These are phyloP conservation scores for Tulasnella sp. DNA, from an alignment of 768 basidiomycete genomes.

Conservation along the genomic window DNA sequence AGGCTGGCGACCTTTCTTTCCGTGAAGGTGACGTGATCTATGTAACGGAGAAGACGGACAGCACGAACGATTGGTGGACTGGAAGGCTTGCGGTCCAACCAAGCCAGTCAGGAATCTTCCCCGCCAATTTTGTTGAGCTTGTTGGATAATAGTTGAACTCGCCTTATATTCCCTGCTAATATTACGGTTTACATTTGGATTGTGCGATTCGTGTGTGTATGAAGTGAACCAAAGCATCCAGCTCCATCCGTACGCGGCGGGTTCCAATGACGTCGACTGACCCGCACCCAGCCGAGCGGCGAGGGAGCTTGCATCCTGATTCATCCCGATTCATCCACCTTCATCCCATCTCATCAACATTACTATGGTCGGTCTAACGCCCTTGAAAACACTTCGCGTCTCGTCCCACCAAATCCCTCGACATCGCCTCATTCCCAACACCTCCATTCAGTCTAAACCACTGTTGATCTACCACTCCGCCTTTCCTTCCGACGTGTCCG, in stretches of 20 bases:
- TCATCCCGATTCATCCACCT: not conserved
- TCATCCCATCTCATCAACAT: not conserved
- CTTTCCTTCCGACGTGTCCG: slow-evolving; percentile 27
- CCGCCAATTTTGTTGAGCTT: slow-evolving; percentile 20
- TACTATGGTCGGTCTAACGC: slow-evolving; percentile 25
- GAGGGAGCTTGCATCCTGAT: not conserved
- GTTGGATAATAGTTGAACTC: not conserved
- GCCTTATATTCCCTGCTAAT: not conserved
- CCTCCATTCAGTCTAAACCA: slow-evolving; percentile 32
- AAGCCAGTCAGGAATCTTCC: slow-evolving; percentile 16
- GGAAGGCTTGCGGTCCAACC: slow-evolving; percentile 5
- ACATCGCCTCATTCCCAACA: slow-evolving; percentile 34
- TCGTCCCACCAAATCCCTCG: slow-evolving; percentile 32
- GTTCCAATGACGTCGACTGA: not conserved
- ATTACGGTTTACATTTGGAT: not conserved
- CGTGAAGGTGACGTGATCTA: slow-evolving; percentile 21
- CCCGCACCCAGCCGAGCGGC: not conserved
- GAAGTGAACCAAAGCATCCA: not conserved
- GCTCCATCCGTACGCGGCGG: no score
- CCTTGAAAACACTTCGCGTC: slow-evolving; percentile 27
- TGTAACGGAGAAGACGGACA: slow-evolving; percentile 18
- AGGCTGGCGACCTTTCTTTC: slow-evolving; percentile 22
- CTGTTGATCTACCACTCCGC: slow-evolving; percentile 35
- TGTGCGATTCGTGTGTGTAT: not conserved
- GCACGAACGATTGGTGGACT: slow-evolving; percentile 23